Evolutionary conservation across 805 yeast species (phyloP), one percentile per base, ranked within the genome.

Genomic region (Brettanomyces naardenensis): DNA sequence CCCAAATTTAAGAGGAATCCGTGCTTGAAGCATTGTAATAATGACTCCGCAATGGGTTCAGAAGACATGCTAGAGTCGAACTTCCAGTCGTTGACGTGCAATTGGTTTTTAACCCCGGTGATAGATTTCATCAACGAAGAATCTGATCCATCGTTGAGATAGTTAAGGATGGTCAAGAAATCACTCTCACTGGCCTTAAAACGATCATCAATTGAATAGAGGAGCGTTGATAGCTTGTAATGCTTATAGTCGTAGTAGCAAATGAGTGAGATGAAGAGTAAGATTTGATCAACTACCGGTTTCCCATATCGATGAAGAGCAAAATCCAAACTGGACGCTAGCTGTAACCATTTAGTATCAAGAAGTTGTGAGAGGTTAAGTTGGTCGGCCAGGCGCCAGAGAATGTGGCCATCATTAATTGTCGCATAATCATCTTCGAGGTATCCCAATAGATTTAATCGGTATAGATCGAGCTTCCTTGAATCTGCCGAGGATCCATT

Each of bases 91-190:
- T n/a, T n/a, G n/a, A n/a, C n/a, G n/a, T n/a, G n/a, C n/a, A n/a
- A n/a, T n/a, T n/a, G n/a, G 9, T 9, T 7, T 20, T 31, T 31
- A 17, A 20, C 33, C 14, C 11, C 11, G 15, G 31, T 3, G 31
- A 34, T 28, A 15, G 27, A 30, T 6, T 6, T 11, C 20, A 20
- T 20, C 6, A 26, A 23, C 11, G 11, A 7, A 9, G 10, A 9
- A 23, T 23, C 26, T 9, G 11, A 7, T 9, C 26, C 26, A 17
- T 31, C 35, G 14, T 42, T 36, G 36, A 47, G 39, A 33, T 42
- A 47, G 37, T 47, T 47, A 33, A 46, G 35, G 20, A 47, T 33
- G 11, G 48, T 45, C 14, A 47, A 4, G 22, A 47, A 42, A 21
- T 47, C 52, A 14, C 45, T 40, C 20, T 44, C 49, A 7, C 37